A percentile compares a stretch with the other conserved stretches of the same genome.
Conservation (phyloP, 805 yeast species). For the Candida coleopterorum region DNA sequence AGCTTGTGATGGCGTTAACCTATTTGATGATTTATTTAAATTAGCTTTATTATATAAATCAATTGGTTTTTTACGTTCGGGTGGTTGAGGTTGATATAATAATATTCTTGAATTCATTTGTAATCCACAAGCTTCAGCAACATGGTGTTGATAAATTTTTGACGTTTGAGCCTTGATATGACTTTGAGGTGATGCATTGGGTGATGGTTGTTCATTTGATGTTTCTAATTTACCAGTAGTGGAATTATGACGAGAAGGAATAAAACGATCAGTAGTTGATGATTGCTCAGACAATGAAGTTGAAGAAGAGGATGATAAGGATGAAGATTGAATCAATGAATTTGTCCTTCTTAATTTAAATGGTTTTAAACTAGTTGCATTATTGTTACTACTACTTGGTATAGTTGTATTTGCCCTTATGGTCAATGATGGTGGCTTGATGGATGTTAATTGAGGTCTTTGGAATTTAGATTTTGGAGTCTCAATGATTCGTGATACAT, state of each 20-base stretch:
- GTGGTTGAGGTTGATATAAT: constrained; percentile 84
- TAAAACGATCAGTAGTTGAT: constrained; percentile 35
- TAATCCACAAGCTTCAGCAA: constrained; percentile 93
- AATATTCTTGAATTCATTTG: constrained; percentile 77
- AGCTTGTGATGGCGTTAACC: constrained; percentile 45
- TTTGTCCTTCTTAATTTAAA: constrained; percentile 29
- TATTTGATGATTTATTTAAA: constrained; percentile 15
- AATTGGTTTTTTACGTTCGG: constrained; percentile 45
- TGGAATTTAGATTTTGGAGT: constrained; percentile 8
- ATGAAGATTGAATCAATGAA: constrained; percentile 24
- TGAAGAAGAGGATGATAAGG: constrained; percentile 22
- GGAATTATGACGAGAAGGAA: constrained; percentile 40
- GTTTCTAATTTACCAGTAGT: constrained; percentile 35
- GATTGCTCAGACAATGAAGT: constrained; percentile 18
- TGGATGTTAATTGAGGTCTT: constrained; percentile 13
- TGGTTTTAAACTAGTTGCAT: constrained; percentile 3
- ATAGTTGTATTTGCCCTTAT: constrained; percentile 22
- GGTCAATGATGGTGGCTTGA: constrained; percentile 21
- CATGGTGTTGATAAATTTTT: constrained; percentile 66
- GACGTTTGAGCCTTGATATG: constrained; percentile 52
- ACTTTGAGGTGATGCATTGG: constrained; percentile 48
- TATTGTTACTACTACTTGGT: neutral
- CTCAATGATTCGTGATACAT: constrained; percentile 17
- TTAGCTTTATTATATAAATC: constrained; percentile 26
- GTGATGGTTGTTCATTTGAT: constrained; percentile 32